Evolutionary conservation across 306 rosid species (phyloP), one percentile per base, ranked within the genome.

Genomic region (Medicago ruthenica): DNA sequence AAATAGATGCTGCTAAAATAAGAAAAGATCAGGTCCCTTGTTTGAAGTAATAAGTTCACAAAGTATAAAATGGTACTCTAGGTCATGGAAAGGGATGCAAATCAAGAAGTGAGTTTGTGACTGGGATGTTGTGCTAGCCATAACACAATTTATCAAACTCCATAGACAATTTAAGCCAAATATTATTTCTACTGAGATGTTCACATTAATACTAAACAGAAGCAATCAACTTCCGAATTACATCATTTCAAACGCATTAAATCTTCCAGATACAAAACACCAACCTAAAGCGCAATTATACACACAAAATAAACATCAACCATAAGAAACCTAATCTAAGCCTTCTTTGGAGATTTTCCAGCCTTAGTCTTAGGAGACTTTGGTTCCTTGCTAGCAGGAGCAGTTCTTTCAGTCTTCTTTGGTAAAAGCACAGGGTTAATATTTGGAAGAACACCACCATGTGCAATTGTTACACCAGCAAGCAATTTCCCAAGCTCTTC

Each of bases 371-470:
- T 34, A 5, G 98, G 95, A n/a, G 97, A 88, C 71, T 89, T 91
- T 0, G 90, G 86, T 47, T 87, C 98, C 63, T 88, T 45, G 6
- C 20, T 50, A 22, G 9, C 3, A 11, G 37, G 85, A 1, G 69
- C 0, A 7, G 77, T 76, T 31, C 75, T 85, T 1, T 89, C 87
- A 0, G 82, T 66, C 79, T 85, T 93, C 91, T 93, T 93, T 0
- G 96, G 98, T 80, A 93, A 71, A 1, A 93, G 86, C 11, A 93
- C 21, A 0, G 97, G 98, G 83, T 91, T 91, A 16, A 93, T 93
- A 71, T 91, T 91, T 0, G 98, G 98, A 3, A 91, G 87, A 66
- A 93, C 98, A 48, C 97, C 97, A 16, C 98, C 97, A 12, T 86
- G 93, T 2, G 98, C 97, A 47, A 93, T 93, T 0, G 97, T 93